These are phyloP conservation scores for Fusarium pseudoanthophilum DNA, from an alignment of 2,329 filamentous ascomycete species.

Conservation along the genomic window DNA sequence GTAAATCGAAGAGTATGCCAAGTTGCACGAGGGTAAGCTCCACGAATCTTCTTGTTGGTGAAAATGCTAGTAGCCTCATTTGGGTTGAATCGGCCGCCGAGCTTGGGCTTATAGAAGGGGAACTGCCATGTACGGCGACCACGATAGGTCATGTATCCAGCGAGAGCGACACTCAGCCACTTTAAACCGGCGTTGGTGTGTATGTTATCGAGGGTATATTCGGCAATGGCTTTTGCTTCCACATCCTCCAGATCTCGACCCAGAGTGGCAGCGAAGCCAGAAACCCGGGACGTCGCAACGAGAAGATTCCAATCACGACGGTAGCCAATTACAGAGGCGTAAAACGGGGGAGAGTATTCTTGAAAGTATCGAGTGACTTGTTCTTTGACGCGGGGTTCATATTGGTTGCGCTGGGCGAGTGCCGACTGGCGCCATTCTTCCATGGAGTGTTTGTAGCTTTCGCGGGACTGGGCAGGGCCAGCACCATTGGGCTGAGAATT, in stretches of 20 bases:
- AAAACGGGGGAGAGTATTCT: constrained; percentile 48
- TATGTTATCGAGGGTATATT: constrained; percentile 48
- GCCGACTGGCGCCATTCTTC: constrained; percentile 48
- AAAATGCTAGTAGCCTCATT: constrained; percentile 45
- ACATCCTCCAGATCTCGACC: constrained; percentile 49
- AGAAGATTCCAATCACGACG: constrained; percentile 44
- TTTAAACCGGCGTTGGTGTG: constrained; percentile 48
- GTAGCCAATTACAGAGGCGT: constrained; percentile 47
- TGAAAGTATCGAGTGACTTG: constrained; percentile 48
- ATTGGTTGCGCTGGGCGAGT: constrained; percentile 45
- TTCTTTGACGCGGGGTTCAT: constrained; percentile 46
- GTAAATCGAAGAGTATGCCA: constrained; percentile 44
- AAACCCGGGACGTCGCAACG: constrained; percentile 43
- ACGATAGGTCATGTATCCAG: constrained; percentile 45
- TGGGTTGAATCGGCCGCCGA: constrained; percentile 42
- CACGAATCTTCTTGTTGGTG: constrained; percentile 41
- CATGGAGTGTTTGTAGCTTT: constrained; percentile 43
- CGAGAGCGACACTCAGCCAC: constrained; percentile 41
- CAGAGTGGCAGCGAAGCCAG: constrained; percentile 45
- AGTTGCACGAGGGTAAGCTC: constrained; percentile 38
- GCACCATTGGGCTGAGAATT: constrained; percentile 31
- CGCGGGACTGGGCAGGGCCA: constrained; percentile 31
- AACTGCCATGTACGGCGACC: constrained; percentile 45
- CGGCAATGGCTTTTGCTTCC: constrained; percentile 51
- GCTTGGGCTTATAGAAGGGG: constrained; percentile 45